Conservation (phyloP, 1,139 yeast species). For the Taiozyma onychis region DNA sequence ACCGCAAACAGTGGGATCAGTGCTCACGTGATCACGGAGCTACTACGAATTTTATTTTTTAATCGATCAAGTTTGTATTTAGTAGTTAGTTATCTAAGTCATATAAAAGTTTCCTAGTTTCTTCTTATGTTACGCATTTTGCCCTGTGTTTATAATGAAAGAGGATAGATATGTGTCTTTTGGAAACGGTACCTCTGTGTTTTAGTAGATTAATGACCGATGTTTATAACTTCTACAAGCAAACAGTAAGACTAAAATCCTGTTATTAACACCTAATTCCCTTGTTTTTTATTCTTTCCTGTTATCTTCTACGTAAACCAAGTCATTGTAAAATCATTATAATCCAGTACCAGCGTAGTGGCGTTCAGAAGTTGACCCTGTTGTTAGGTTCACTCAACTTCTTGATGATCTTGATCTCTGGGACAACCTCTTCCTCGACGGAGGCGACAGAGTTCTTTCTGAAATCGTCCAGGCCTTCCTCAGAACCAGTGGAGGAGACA, state of each 20-base stretch:
- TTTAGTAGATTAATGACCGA: too few species aligned
- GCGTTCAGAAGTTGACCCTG: slow-evolving; percentile 20
- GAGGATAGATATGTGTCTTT: too few species aligned
- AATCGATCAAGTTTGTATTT: too few species aligned
- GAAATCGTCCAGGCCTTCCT: slow-evolving; percentile 4
- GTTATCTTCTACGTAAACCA: not conserved
- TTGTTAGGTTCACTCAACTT: slow-evolving; percentile 20
- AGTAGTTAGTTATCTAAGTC: too few species aligned
- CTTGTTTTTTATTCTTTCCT: not conserved
- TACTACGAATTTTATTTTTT: not conserved
- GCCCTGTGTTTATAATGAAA: too few species aligned
- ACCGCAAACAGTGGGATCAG: not conserved
- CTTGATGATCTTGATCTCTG: slow-evolving; percentile 8
- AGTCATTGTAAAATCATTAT: not conserved
- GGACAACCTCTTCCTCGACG: slow-evolving; percentile 3
- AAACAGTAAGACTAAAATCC: not conserved
- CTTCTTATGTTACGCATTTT: too few species aligned
- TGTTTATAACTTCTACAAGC: not conserved
- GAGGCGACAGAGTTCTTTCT: slow-evolving; percentile 1
- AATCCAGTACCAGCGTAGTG: not conserved
- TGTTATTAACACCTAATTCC: not conserved
- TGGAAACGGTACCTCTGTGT: too few species aligned
- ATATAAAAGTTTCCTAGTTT: too few species aligned
- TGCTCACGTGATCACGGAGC: not conserved
- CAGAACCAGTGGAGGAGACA: slow-evolving; percentile 5